Conservation (phyloP, 208 protist species). For the Leishmania gerbilli region DNA sequence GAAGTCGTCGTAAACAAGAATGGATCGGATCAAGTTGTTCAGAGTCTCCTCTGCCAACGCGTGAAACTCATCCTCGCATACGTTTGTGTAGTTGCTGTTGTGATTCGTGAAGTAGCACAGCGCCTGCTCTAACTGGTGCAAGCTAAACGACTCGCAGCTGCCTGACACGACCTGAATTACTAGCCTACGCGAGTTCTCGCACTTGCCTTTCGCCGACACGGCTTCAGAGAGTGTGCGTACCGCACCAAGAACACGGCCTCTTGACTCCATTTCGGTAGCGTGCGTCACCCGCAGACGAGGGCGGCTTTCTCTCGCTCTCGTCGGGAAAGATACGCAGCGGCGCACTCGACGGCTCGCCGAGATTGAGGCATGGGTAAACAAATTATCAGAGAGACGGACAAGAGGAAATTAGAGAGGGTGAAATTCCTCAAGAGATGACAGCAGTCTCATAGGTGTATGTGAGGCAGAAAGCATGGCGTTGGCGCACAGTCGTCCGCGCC, state of each 20-base stretch:
- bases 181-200: conserved; percentile 34
- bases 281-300: not conserved
- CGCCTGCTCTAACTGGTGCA: conserved; percentile 62
- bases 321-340: not conserved
- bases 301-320: not conserved
- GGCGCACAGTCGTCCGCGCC: not conserved
- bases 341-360: not conserved
- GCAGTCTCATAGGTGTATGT: too few relatives aligned
- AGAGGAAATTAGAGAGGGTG: not conserved
- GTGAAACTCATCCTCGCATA: conserved; percentile 69
- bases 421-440: not conserved
- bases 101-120: conserved; percentile 74
- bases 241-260: conserved; percentile 72
- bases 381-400: too few relatives aligned
- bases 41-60: conserved; percentile 77
- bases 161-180: conserved; percentile 43
- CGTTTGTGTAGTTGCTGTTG: conserved; percentile 83
- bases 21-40: conserved; percentile 82
- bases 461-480: not conserved
- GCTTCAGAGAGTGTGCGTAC: conserved; percentile 64
- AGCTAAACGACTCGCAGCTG: conserved; percentile 38
- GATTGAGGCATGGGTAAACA: conserved; percentile 5
- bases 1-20: conserved; percentile 85
- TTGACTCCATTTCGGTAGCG: conserved; percentile 16
- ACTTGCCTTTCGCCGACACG: conserved; percentile 35